Percentiles rank a stretch among this genome's conserved stretches.
Conservation (phyloP, 495 filamentous ascomycete species). For the Aspergillus hancockii region DNA sequence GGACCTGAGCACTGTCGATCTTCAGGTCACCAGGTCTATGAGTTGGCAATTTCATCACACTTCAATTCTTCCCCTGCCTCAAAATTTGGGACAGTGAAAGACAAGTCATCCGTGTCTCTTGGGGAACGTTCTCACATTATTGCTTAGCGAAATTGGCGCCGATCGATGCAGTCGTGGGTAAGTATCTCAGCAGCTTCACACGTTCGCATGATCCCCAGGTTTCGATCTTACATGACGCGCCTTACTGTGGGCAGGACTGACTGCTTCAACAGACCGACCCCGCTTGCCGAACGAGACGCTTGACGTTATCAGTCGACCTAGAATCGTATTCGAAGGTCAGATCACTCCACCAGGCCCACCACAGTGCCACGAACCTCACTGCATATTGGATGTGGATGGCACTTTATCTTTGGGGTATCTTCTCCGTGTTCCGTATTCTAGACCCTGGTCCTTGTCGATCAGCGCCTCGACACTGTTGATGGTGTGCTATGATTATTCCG, state of each 20-base stretch:
- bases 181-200: background rate
- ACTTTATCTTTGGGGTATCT: background rate
- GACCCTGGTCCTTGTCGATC: slow-evolving; percentile 16
- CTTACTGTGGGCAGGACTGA: background rate
- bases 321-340: slow-evolving; percentile 9
- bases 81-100: slow-evolving; percentile 15
- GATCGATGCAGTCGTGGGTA: slow-evolving; percentile 12
- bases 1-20: slow-evolving; percentile 29
- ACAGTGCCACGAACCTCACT: slow-evolving; percentile 3
- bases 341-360: background rate
- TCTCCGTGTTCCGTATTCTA: slow-evolving; percentile 7
- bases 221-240: background rate
- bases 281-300: slow-evolving; percentile 1
- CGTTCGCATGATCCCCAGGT: background rate
- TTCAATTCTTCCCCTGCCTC: slow-evolving; percentile 12
- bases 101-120: slow-evolving; percentile 17
- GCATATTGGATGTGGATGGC: slow-evolving; percentile 2
- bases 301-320: slow-evolving; percentile 3
- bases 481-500: slow-evolving; percentile 3
- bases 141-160: slow-evolving; percentile 14
- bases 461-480: slow-evolving; percentile 2
- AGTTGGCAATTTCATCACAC: slow-evolving; percentile 38
- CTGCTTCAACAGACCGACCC: slow-evolving; percentile 1
- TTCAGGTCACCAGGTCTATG: slow-evolving; percentile 45
- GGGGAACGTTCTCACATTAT: slow-evolving; percentile 5